These are phyloP conservation scores for Wickerhamomyces subpelliculosus DNA, from an alignment of 805 yeast species.

Conservation along the genomic window DNA sequence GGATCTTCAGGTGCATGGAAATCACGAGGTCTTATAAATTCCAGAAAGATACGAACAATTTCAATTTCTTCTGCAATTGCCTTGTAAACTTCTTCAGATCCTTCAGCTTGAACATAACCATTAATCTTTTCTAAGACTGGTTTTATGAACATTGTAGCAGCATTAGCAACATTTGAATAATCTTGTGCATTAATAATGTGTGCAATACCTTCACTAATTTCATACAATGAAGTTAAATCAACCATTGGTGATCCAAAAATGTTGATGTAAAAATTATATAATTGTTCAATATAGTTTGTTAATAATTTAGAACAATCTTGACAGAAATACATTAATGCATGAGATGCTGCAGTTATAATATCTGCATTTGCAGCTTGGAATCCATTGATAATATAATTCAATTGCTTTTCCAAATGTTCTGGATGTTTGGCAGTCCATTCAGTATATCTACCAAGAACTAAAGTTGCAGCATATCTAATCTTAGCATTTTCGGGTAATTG, in stretches of 20 bases:
- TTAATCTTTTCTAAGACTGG: constrained; percentile 51
- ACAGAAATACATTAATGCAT: constrained; percentile 90
- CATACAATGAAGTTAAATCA: constrained; percentile 65
- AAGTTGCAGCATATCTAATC: constrained; percentile 85
- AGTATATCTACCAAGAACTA: constrained; percentile 92
- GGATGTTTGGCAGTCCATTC: constrained; percentile 92
- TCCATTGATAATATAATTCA: constrained; percentile 78
- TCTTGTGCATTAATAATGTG: constrained; percentile 66
- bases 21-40: constrained; percentile 41
- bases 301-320: constrained; percentile 76
- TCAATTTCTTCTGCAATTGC: constrained; percentile 71
- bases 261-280: constrained; percentile 63
- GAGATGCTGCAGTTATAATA: constrained; percentile 80
- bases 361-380: constrained; percentile 36
- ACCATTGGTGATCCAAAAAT: constrained; percentile 39
- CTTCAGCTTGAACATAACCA: constrained; percentile 14
- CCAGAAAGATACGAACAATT: constrained; percentile 52
- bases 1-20: constrained; percentile 33
- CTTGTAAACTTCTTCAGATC: constrained; percentile 30
- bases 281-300: constrained; percentile 62
- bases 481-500: constrained; percentile 80
- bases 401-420: constrained; percentile 70
- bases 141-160: constrained; percentile 55
- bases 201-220: constrained; percentile 85
- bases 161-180: constrained; percentile 42